A percentile compares a stretch with the other conserved stretches of the same genome.
Conservation (phyloP, 257 asterid genomes). For the Linaria vulgaris region DNA sequence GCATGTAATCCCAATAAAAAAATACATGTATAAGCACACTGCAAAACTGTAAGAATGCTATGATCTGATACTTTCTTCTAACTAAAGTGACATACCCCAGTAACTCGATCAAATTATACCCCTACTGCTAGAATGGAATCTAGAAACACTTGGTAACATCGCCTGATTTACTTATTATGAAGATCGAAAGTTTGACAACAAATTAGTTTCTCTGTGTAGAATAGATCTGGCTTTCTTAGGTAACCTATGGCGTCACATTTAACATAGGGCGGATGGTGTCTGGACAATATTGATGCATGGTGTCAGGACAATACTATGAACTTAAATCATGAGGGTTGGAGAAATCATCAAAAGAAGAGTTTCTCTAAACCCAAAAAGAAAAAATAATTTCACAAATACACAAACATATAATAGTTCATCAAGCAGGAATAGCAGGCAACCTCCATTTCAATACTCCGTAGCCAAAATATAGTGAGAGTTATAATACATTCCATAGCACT, state of each 20-base stretch:
- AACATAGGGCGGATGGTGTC: not conserved
- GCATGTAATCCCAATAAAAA: no score
- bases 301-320: conserved; percentile 1
- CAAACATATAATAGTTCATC: not conserved
- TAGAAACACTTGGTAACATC: not conserved
- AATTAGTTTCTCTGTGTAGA: not conserved
- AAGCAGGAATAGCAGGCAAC: conserved; percentile 1
- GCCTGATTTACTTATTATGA: no score
- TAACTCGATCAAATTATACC: not conserved
- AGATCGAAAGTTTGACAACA: not conserved
- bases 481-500: not conserved
- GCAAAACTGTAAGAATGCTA: not conserved
- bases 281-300: not conserved
- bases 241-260: not conserved
- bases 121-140: not conserved
- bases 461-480: not conserved
- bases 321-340: not conserved
- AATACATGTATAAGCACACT: no score
- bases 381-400: no score
- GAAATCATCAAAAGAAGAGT: not conserved
- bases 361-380: not conserved
- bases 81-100: not conserved
- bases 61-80: not conserved
- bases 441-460: not conserved
- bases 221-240: not conserved